These are phyloP conservation scores for Ceratocystiopsis sp. DNA, from an alignment of 2,329 filamentous ascomycete genomes.

Conservation along the genomic window DNA sequence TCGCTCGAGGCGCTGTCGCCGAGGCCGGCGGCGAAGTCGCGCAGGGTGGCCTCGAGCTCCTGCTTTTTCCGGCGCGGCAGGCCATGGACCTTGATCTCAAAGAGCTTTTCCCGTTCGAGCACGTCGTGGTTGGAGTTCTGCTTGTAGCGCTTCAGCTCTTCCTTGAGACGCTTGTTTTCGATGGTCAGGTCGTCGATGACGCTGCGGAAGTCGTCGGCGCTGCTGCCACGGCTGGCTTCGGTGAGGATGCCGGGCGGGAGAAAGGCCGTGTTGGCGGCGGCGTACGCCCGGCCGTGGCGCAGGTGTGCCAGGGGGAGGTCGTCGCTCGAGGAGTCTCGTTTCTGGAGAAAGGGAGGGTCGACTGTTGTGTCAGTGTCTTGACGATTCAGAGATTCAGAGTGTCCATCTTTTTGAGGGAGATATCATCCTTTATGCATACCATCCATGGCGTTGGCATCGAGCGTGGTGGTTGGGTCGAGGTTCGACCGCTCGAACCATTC, in stretches of 20 bases:
- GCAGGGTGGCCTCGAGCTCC: slow-evolving; percentile 57
- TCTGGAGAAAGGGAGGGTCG: slow-evolving; percentile 39
- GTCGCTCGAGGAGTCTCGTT: slow-evolving; percentile 31
- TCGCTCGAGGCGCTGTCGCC: slow-evolving; percentile 26
- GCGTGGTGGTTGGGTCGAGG: slow-evolving; percentile 26
- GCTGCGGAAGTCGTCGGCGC: slow-evolving; percentile 58
- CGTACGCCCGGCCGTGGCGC: slow-evolving; percentile 4
- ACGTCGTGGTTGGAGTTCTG: slow-evolving; percentile 43
- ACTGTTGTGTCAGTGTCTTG: slow-evolving; percentile 16
- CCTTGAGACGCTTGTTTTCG: slow-evolving; percentile 64
- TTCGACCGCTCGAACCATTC: slow-evolving; percentile 40
- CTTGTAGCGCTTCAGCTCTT: slow-evolving; percentile 54
- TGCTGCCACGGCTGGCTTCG: slow-evolving; percentile 33
- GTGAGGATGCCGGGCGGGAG: background rate
- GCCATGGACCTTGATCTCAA: slow-evolving; percentile 67
- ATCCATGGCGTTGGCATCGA: slow-evolving; percentile 30
- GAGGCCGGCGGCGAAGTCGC: slow-evolving; percentile 51
- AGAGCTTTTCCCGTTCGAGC: slow-evolving; percentile 58
- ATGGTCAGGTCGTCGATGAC: slow-evolving; percentile 80
- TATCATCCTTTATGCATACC: slow-evolving; percentile 14
- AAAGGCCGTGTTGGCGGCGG: background rate
- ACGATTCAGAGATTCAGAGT: no score
- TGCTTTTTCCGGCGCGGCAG: slow-evolving; percentile 55
- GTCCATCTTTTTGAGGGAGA: no score
- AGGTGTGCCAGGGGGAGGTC: slow-evolving; percentile 11